phyloP scores from a whole-genome alignment of 305 asterid genomes.

The Withania somnifera region DNA sequence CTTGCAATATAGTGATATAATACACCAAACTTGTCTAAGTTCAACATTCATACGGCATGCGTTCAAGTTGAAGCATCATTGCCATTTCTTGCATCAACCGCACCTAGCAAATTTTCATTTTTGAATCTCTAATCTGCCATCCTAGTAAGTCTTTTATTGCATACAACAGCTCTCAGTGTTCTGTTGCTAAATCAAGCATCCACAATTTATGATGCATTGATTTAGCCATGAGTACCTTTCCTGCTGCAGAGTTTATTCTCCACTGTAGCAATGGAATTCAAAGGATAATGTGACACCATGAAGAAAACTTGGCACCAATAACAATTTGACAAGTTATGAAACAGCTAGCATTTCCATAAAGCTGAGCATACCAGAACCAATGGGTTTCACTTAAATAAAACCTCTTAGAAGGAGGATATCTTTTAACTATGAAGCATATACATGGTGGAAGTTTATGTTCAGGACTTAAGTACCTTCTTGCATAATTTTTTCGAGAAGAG shows the following conservation, averaged over 20 bases:
- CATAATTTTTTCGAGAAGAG: not conserved
- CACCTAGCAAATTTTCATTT: too few species aligned
- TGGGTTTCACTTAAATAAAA: too few species aligned
- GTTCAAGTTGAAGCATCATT: not conserved
- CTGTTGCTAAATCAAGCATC: not conserved
- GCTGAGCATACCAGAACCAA: not conserved
- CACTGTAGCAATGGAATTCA: not conserved
- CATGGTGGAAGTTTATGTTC: not conserved
- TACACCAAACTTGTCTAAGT: not conserved
- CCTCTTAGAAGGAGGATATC: not conserved
- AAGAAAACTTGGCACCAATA: not conserved
- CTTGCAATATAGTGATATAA: not conserved
- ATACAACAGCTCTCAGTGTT: not conserved
- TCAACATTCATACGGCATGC: not conserved
- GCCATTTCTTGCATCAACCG: not conserved
- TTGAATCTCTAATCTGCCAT: not conserved
- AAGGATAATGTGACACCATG: not conserved
- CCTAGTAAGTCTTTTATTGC: not conserved
- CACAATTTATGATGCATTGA: too few species aligned
- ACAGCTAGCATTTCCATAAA: not conserved
- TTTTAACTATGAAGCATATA: not conserved
- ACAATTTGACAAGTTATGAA: not conserved
- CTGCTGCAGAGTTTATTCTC: not conserved
- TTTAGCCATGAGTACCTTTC: not conserved
- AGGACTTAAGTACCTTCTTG: not conserved